phyloP scores from a whole-genome alignment of 345 rosid genomes.

The Abelmoschus esculentus region DNA sequence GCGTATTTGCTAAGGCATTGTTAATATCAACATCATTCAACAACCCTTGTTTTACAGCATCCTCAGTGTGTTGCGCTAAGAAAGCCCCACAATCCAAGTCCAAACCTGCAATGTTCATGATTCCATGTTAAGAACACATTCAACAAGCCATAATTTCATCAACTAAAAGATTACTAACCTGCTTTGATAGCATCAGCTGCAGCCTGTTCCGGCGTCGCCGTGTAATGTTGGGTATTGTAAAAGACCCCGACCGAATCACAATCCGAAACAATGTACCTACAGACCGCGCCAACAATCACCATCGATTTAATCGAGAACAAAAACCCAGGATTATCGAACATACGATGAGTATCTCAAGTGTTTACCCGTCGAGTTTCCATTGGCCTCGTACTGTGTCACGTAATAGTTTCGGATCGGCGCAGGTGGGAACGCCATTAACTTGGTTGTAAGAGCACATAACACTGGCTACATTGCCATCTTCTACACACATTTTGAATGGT shows the following conservation, averaged over 20 bases:
- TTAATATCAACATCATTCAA: constrained; percentile 49
- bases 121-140: background rate
- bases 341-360: background rate
- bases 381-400: constrained; percentile 44
- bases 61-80: constrained; percentile 38
- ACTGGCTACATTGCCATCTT: constrained; percentile 75
- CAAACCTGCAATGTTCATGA: constrained; percentile 44
- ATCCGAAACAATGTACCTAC: constrained; percentile 79
- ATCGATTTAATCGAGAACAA: background rate
- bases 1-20: constrained; percentile 56
- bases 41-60: constrained; percentile 39
- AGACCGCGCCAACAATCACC: background rate
- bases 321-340: background rate
- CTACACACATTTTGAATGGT: constrained; percentile 73
- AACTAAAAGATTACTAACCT: constrained; percentile 21
- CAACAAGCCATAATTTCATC: background rate
- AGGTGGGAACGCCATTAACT: constrained; percentile 77
- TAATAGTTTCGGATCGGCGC: constrained; percentile 70
- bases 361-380: constrained; percentile 82
- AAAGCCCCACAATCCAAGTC: constrained; percentile 88
- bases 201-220: constrained; percentile 78
- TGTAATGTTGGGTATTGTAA: constrained; percentile 51
- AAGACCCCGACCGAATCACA: constrained; percentile 80
- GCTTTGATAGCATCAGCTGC: constrained; percentile 87
- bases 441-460: constrained; percentile 91